phyloP scores from a whole-genome alignment of 805 yeast genomes.

The Saturnispora galanensis region DNA sequence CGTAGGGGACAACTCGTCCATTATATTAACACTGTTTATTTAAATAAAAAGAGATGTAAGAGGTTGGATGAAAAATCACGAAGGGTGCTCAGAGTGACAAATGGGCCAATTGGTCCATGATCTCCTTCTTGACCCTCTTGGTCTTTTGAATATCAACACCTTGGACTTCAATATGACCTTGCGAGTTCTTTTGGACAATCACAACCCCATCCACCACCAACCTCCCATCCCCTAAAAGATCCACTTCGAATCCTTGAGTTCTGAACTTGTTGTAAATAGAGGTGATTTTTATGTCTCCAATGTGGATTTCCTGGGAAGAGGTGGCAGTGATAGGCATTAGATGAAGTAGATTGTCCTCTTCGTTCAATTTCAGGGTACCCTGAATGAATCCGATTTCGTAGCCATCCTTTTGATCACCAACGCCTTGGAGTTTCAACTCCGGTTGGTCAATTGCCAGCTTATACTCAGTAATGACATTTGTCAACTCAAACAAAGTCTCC shows the following conservation, averaged over 20 bases:
- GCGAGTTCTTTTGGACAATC: constrained; percentile 65
- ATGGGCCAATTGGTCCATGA: constrained; percentile 8
- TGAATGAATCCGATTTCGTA: constrained; percentile 7
- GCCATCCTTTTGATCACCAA: constrained; percentile 1
- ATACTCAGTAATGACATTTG: constrained; percentile 5
- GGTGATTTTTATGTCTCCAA: constrained; percentile 82
- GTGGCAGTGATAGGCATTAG: not conserved
- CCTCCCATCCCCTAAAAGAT: constrained; percentile 88
- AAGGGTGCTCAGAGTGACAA: not conserved
- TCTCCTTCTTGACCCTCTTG: constrained; percentile 2
- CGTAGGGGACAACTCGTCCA: constrained; percentile 30
- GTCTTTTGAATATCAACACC: constrained; percentile 35
- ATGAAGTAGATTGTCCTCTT: not conserved
- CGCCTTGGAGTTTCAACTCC: constrained; percentile 3
- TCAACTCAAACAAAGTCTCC: not conserved
- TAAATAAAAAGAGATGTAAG: constrained; percentile 3
- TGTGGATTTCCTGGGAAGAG: constrained; percentile 30
- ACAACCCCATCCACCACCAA: constrained; percentile 73
- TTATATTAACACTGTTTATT: constrained; percentile 69
- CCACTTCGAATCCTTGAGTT: constrained; percentile 58
- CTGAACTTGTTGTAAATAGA: constrained; percentile 61
- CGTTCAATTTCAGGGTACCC: constrained; percentile 1
- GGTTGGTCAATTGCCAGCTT: constrained; percentile 1
- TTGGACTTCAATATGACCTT: constrained; percentile 78
- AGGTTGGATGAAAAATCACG: not conserved